These are phyloP conservation scores for Globisporangium splendens DNA, from an alignment of 352 stramenopile species.

Conservation along the genomic window DNA sequence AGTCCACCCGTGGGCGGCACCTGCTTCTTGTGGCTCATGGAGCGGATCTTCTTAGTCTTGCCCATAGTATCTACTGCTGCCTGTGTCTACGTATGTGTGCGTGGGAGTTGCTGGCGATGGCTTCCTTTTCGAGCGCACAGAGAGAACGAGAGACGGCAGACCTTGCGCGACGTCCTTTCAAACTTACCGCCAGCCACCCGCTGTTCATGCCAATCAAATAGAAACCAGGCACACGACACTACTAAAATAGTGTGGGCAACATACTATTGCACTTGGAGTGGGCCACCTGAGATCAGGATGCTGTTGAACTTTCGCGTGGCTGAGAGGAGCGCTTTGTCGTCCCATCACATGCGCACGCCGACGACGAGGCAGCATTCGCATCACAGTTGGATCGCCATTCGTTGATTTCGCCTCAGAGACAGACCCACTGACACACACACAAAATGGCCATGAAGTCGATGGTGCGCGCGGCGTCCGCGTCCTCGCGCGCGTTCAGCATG, in stretches of 20 bases:
- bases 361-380: background rate
- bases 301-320: constrained; percentile 3
- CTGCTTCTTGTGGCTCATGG: constrained; percentile 82
- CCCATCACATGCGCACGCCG: background rate
- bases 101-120: background rate
- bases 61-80: constrained; percentile 38
- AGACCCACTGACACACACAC: too few relatives aligned
- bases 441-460: background rate
- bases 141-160: too few relatives aligned
- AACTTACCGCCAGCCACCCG: constrained; percentile 1
- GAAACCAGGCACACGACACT: too few relatives aligned
- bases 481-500: constrained; percentile 23
- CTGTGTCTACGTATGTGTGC: too few relatives aligned
- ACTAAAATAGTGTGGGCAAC: background rate
- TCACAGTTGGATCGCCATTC: background rate
- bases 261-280: background rate
- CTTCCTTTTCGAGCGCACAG: background rate
- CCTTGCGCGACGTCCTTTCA: background rate
- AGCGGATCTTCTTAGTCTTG: constrained; percentile 86
- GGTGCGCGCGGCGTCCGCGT: background rate
- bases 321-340: background rate
- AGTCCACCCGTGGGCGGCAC: constrained; percentile 54
- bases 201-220: background rate
- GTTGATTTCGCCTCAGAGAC: too few relatives aligned
- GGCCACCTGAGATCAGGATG: background rate